These are phyloP conservation scores for Oryza officinalis DNA, from an alignment of 176 grass and related monocot species.

Conservation along the genomic window DNA sequence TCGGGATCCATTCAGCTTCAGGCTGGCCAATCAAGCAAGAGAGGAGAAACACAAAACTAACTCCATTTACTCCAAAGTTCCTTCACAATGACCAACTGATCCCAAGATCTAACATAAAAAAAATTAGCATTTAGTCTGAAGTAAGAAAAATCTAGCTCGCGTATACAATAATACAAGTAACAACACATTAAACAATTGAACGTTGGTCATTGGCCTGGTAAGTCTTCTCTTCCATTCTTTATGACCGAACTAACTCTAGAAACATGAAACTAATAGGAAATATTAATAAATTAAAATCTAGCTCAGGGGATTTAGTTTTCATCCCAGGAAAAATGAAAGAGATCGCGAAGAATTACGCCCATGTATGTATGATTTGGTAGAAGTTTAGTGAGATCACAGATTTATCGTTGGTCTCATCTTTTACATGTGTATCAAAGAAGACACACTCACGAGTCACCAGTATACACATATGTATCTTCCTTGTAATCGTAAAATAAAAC, in stretches of 20 bases:
- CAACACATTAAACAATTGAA: neutral
- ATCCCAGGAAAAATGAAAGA: neutral
- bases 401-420: too few relatives aligned
- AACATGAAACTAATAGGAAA: neutral
- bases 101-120: neutral
- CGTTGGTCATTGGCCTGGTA: neutral
- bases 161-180: neutral
- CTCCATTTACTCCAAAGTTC: neutral
- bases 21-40: neutral
- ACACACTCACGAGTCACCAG: too few relatives aligned
- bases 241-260: neutral
- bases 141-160: neutral
- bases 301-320: neutral
- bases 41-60: neutral
- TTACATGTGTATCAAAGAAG: too few relatives aligned
- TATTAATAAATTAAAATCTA: neutral
- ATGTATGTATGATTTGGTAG: too few relatives aligned
- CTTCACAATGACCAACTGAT: neutral
- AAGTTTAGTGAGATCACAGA: too few relatives aligned
- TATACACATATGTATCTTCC: too few relatives aligned
- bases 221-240: neutral
- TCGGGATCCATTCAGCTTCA: slow-evolving; percentile 2
- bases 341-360: too few relatives aligned
- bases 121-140: neutral
- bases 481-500: too few relatives aligned